These are phyloP conservation scores for Zygoascus biomembranicola DNA, from an alignment of 805 yeast species.

Conservation along the genomic window DNA sequence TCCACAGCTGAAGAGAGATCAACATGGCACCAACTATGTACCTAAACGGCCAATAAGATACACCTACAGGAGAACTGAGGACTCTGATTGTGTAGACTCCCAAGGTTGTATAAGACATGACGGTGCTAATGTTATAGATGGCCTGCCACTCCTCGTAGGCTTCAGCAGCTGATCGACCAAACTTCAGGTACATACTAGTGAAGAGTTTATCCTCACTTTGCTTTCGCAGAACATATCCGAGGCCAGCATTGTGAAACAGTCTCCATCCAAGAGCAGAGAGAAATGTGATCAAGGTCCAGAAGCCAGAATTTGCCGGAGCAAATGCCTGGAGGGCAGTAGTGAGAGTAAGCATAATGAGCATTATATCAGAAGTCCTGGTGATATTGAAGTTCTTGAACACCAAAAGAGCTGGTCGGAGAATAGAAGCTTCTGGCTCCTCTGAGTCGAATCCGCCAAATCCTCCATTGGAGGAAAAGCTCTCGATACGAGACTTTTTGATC, in stretches of 20 bases:
- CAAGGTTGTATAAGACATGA: constrained; percentile 51
- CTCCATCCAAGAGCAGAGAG: constrained; percentile 40
- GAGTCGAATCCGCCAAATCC: background rate
- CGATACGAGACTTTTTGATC: constrained; percentile 10
- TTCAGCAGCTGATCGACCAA: constrained; percentile 53
- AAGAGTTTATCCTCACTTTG: constrained; percentile 57
- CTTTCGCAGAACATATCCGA: constrained; percentile 42
- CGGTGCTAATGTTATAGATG: constrained; percentile 44
- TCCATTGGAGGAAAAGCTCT: constrained; percentile 4
- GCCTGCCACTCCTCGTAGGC: constrained; percentile 71
- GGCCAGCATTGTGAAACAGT: constrained; percentile 41
- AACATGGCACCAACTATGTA: constrained; percentile 52
- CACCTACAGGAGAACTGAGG: constrained; percentile 19
- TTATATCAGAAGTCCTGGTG: constrained; percentile 54
- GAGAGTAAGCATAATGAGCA: constrained; percentile 35
- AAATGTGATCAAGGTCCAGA: constrained; percentile 30
- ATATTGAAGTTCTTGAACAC: constrained; percentile 55
- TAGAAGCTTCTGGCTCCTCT: background rate
- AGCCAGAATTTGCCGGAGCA: constrained; percentile 22
- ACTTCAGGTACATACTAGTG: constrained; percentile 56
- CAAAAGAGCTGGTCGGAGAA: constrained; percentile 33
- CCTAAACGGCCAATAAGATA: constrained; percentile 39
- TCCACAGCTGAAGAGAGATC: constrained; percentile 56
- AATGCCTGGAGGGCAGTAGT: constrained; percentile 34
- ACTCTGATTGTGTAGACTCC: constrained; percentile 27